phyloP scores from a whole-genome alignment of 345 rosid genomes.

The Sisymbrium altissimum region DNA sequence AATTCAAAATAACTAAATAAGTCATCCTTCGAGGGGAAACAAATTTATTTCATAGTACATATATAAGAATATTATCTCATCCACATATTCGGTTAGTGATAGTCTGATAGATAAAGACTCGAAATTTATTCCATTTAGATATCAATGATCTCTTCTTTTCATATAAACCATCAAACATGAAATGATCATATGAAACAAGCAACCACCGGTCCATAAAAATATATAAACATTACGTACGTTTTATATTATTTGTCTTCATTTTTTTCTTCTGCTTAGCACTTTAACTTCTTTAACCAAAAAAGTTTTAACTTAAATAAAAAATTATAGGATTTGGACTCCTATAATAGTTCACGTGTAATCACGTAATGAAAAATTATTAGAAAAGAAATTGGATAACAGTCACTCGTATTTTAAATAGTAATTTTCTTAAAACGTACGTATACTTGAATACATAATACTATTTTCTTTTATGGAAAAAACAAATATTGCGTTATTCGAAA shows the following conservation, averaged over 20 bases:
- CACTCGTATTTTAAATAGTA: not conserved
- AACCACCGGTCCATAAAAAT: slow-evolving; percentile 7
- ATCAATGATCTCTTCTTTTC: slow-evolving; percentile 8
- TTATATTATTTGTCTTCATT: not conserved
- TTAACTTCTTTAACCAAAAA: not conserved
- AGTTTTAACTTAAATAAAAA: not conserved
- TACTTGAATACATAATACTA: not conserved
- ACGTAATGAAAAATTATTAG: not conserved
- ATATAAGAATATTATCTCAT: slow-evolving; percentile 15
- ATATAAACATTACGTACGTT: not conserved
- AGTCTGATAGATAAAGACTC: slow-evolving; percentile 6
- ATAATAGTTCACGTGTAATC: not conserved
- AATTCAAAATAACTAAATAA: slow-evolving; percentile 19
- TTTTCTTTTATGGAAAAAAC: not conserved
- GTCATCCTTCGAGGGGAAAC: not conserved
- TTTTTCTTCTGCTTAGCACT: not conserved
- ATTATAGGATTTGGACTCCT: not conserved
- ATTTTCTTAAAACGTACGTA: not conserved
- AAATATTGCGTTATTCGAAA: not conserved
- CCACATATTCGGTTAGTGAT: slow-evolving; percentile 22
- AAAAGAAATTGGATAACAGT: not conserved
- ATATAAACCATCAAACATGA: slow-evolving; percentile 25
- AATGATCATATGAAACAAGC: slow-evolving; percentile 18
- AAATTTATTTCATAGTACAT: not conserved
- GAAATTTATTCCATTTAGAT: slow-evolving; percentile 22